Conservation (phyloP, 768 basidiomycete species). For the Leccinum disarticulatum region DNA sequence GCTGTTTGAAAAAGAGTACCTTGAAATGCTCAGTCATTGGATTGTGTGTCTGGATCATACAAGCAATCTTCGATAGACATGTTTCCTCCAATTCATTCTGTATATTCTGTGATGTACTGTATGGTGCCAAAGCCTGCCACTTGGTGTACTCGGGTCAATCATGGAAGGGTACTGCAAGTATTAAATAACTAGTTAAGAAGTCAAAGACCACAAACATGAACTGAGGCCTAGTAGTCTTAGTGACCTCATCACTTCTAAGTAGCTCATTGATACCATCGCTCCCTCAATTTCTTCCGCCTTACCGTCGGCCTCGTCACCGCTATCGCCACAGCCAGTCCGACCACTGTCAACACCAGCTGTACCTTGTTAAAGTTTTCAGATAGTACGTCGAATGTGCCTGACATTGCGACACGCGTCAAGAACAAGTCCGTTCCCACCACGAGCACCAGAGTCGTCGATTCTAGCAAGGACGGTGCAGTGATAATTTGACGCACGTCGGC, state of each 20-base stretch:
- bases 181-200: no score
- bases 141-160: no score
- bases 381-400: slow-evolving; percentile 89
- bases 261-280: slow-evolving; percentile 60
- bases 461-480: slow-evolving; percentile 81
- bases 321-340: slow-evolving; percentile 71
- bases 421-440: slow-evolving; percentile 89
- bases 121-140: no score
- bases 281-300: slow-evolving; percentile 58
- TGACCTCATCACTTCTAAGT: background rate
- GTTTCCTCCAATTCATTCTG: no score
- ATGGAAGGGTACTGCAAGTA: no score
- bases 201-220: no score
- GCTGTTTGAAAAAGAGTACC: no score
- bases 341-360: slow-evolving; percentile 83
- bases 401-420: slow-evolving; percentile 80
- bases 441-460: slow-evolving; percentile 89
- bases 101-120: no score
- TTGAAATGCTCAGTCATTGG: no score
- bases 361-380: slow-evolving; percentile 91
- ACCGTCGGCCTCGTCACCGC: slow-evolving; percentile 84
- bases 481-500: slow-evolving; percentile 65
- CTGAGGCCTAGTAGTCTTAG: background rate
- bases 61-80: no score
- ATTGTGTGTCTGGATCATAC: no score